These are phyloP conservation scores for Prototheca wickerhamii DNA, from an alignment of 163 green algal species.

Conservation along the genomic window DNA sequence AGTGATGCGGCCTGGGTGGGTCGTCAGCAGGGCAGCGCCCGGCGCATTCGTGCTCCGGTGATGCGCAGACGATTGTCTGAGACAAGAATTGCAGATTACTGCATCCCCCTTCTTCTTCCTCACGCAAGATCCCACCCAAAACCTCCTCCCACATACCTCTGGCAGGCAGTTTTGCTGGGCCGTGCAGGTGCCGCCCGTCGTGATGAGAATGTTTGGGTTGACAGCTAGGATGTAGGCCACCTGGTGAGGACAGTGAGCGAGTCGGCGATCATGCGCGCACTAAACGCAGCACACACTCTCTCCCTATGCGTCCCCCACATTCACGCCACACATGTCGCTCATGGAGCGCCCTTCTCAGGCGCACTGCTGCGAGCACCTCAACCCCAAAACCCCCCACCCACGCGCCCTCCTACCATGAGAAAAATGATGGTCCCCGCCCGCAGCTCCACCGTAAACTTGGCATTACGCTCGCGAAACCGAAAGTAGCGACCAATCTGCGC, in stretches of 20 bases:
- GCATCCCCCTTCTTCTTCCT: background rate
- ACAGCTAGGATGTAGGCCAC: slow-evolving; percentile 47
- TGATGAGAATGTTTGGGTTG: slow-evolving; percentile 47
- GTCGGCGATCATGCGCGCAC: background rate
- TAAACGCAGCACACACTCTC: no score
- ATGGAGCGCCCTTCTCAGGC: no score
- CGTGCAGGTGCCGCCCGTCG: slow-evolving; percentile 52
- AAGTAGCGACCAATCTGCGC: slow-evolving; percentile 51
- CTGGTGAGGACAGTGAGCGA: slow-evolving; percentile 1
- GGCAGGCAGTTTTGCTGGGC: slow-evolving; percentile 16
- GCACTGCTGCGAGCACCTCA: background rate
- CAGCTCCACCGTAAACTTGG: slow-evolving; percentile 52
- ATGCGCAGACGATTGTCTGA: no score
- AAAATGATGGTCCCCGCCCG: slow-evolving; percentile 62
- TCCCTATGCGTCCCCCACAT: no score
- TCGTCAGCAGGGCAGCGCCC: no score
- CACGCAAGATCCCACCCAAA: background rate
- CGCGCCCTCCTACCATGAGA: slow-evolving; percentile 43
- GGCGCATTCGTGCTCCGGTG: no score
- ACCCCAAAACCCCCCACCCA: background rate
- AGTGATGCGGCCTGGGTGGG: no score
- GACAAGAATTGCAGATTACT: no score
- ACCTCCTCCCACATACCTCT: background rate
- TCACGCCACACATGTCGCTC: no score
- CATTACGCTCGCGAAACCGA: slow-evolving; percentile 36